These are phyloP conservation scores for Phytophthora agathidicida DNA, from an alignment of 352 stramenopile genomes.

Conservation along the genomic window DNA sequence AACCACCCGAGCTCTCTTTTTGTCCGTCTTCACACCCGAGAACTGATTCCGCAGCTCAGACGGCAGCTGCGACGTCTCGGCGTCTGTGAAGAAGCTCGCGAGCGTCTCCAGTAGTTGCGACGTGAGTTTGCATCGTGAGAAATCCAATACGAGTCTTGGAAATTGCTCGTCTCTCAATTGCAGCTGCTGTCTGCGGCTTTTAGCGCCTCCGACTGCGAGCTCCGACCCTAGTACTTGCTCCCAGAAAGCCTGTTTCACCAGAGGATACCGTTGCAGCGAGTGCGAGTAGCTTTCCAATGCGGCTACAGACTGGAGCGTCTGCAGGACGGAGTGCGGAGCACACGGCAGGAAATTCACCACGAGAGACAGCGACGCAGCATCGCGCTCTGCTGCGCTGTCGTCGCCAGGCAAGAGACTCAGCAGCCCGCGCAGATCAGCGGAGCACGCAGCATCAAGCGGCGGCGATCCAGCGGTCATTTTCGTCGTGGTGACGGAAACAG, in stretches of 20 bases:
- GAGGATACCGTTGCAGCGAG: constrained; percentile 32
- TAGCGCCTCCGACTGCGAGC: constrained; percentile 9
- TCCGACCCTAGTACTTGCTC: constrained; percentile 32
- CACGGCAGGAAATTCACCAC: constrained; percentile 29
- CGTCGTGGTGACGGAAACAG: too few species aligned
- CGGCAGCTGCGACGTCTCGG: not conserved
- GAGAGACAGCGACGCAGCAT: constrained; percentile 31
- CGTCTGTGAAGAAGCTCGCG: constrained; percentile 16
- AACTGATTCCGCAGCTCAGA: constrained; percentile 3
- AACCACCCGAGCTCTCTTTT: constrained; percentile 19
- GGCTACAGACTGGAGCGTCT: constrained; percentile 9
- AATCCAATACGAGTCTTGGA: constrained; percentile 44
- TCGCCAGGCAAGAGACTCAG: constrained; percentile 26
- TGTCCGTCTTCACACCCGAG: constrained; percentile 7
- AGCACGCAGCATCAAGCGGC: constrained; percentile 1
- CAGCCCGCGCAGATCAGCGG: constrained; percentile 25
- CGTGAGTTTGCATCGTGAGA: constrained; percentile 29
- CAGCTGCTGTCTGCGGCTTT: constrained; percentile 18
- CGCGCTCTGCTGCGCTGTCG: constrained; percentile 25
- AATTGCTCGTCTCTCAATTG: constrained; percentile 30
- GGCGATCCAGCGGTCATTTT: too few species aligned
- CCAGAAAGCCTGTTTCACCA: constrained; percentile 46
- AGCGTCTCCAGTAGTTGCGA: constrained; percentile 24
- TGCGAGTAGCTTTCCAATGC: constrained; percentile 36
- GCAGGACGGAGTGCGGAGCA: not conserved